Conservation (phyloP, 805 yeast genomes). For the Phaffomyces antillensis region DNA sequence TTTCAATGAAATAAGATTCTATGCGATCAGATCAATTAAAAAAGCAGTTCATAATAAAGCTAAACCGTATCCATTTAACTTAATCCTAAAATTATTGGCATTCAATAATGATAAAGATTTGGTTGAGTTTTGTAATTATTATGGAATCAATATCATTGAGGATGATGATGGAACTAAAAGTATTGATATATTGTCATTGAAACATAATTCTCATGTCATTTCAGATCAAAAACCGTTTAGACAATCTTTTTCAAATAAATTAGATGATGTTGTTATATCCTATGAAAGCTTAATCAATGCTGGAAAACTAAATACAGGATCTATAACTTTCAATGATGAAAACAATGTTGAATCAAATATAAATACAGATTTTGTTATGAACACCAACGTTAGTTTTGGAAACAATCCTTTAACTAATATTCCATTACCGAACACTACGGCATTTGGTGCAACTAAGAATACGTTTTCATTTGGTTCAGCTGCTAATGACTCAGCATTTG, state of each 20-base stretch:
- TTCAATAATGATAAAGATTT: slow-evolving; percentile 58
- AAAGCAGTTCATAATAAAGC: slow-evolving; percentile 64
- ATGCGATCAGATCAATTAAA: slow-evolving; percentile 61
- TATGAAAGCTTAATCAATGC: slow-evolving; percentile 28
- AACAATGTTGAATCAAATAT: background rate
- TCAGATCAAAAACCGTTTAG: slow-evolving; percentile 35
- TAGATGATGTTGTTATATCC: slow-evolving; percentile 32
- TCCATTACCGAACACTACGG: too few relatives aligned
- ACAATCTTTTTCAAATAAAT: slow-evolving; percentile 38
- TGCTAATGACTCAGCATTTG: background rate
- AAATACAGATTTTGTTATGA: background rate
- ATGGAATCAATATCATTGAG: slow-evolving; percentile 40
- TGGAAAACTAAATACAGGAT: slow-evolving; percentile 9
- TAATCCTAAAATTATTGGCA: slow-evolving; percentile 47
- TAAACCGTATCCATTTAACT: slow-evolving; percentile 48
- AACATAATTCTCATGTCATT: slow-evolving; percentile 28
- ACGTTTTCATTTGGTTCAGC: too few relatives aligned
- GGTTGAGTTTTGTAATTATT: slow-evolving; percentile 51
- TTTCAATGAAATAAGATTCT: slow-evolving; percentile 70
- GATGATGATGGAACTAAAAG: slow-evolving; percentile 26
- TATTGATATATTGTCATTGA: slow-evolving; percentile 38
- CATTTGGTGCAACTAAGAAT: background rate
- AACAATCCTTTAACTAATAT: too few relatives aligned
- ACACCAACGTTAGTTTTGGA: background rate
- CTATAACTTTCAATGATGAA: background rate